Evolutionary conservation across 192 early-diverging fungal genomes (phyloP), one percentile per base, ranked within the genome.

Genomic region (Chytriomyces hyalinus): DNA sequence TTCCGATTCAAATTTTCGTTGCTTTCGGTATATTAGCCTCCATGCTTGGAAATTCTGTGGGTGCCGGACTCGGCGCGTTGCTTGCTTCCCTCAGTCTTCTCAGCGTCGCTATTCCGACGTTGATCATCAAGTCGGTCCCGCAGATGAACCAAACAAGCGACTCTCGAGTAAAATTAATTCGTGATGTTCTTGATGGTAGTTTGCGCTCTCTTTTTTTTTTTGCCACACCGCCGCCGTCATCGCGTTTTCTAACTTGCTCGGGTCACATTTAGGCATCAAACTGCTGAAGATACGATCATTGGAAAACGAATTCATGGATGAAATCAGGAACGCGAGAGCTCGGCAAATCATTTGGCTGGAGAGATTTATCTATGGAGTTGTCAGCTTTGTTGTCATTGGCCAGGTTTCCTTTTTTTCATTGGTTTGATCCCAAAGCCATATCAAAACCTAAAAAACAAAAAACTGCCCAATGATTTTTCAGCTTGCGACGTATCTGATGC

Each of bases 151-250:
- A 17, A 8, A 7, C 24, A 5, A 70, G 62, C 24, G 84, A 85
- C 68, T 61, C 26, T 13, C 66, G 84, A 11, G 44, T 83, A n/a
- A 82, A 77, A 66, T 11, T 76, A 6, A 47, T 85, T 10, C 75
- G 81, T 1, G 84, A 85, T 50, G 43, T 76, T 1, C 63, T 84
- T 8, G 53, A 69, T 57, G 73, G 78, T 72, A 57, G n/a, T 68
- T 10, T 26, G 24, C 24, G 22, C 5, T 9, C 26, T 13, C 48
- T 26, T 60, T 13, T 70, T 57, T 70, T 26, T 60, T 49, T 10
- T 60, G 15, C 17, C 17, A 70, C 11, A 45, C 68, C 20, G 9
- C 48, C 11, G 26, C 20, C 26, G 22, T 20, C 26, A 67, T 11
- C 24, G 4, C 46, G 20, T 1, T 43, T 49, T 28, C 17, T 65